These are phyloP conservation scores for Monosporozyma aerobia DNA, from an alignment of 805 yeast species.

Conservation along the genomic window DNA sequence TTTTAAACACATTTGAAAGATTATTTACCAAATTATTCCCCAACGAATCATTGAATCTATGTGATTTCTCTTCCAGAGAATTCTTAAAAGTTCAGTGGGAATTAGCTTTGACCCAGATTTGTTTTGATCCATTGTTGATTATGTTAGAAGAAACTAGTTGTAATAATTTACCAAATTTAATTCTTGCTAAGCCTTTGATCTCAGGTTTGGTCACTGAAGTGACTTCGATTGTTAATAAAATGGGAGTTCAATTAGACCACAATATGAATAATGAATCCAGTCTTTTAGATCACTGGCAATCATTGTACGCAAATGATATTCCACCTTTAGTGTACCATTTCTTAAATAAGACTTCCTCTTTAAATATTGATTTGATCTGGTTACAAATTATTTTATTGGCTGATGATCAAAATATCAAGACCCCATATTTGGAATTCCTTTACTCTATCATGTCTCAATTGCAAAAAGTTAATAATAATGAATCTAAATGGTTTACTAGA, in stretches of 20 bases:
- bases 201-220: slow-evolving; percentile 74
- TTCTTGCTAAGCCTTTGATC: slow-evolving; percentile 76
- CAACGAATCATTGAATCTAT: slow-evolving; percentile 32
- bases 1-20: slow-evolving; percentile 25
- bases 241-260: slow-evolving; percentile 69
- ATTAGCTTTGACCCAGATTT: slow-evolving; percentile 66
- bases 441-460: slow-evolving; percentile 70
- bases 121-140: slow-evolving; percentile 68
- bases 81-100: slow-evolving; percentile 76
- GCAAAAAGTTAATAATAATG: slow-evolving; percentile 38
- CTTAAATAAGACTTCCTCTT: slow-evolving; percentile 40
- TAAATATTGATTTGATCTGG: slow-evolving; percentile 66
- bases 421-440: slow-evolving; percentile 83
- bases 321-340: slow-evolving; percentile 63
- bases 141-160: slow-evolving; percentile 67
- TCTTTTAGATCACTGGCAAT: slow-evolving; percentile 45
- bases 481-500: slow-evolving; percentile 28
- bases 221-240: slow-evolving; percentile 59
- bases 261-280: slow-evolving; percentile 53
- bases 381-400: slow-evolving; percentile 83
- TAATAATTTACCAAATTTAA: slow-evolving; percentile 47
- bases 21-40: slow-evolving; percentile 27
- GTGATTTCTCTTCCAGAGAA: slow-evolving; percentile 32
- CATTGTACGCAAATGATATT: slow-evolving; percentile 36
- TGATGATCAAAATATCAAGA: slow-evolving; percentile 77